Conservation (phyloP, 2,329 filamentous ascomycete genomes). For the Paecilomyces niveus region DNA sequence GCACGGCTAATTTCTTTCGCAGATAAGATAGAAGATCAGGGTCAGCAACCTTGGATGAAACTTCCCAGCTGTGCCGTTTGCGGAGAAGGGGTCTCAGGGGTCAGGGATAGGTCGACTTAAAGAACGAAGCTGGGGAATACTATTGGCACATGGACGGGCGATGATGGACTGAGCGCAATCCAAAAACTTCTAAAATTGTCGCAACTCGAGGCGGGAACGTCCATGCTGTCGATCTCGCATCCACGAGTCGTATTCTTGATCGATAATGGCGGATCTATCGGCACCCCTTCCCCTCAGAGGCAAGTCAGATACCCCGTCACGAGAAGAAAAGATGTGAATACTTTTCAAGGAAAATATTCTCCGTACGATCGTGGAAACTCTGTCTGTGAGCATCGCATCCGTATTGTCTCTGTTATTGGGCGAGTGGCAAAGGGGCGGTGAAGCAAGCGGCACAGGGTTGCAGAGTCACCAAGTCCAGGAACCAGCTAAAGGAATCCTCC, state of each 20-base stretch:
- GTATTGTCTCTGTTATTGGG: not conserved
- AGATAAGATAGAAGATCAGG: not conserved
- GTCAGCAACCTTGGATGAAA: not conserved
- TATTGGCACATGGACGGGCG: not conserved
- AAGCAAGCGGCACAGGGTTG: not conserved
- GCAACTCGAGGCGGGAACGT: conserved; percentile 2
- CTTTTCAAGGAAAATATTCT: not conserved
- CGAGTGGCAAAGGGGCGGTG: not conserved
- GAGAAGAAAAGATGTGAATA: not conserved
- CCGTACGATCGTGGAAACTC: not conserved
- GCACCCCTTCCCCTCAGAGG: not conserved
- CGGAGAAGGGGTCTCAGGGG: not conserved
- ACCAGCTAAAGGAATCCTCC: not conserved
- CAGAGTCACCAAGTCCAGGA: not conserved
- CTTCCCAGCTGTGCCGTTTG: not conserved
- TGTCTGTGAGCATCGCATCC: not conserved
- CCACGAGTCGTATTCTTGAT: not conserved
- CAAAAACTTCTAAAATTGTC: conserved; percentile 3
- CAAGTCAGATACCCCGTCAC: not conserved
- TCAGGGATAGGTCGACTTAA: not conserved
- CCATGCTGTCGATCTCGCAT: not conserved
- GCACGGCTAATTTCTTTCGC: not conserved
- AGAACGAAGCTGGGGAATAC: not conserved
- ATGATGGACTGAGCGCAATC: not conserved
- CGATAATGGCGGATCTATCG: not conserved